phyloP scores from a whole-genome alignment of 2,329 filamentous ascomycete genomes.

The Talaromyces sp. region DNA sequence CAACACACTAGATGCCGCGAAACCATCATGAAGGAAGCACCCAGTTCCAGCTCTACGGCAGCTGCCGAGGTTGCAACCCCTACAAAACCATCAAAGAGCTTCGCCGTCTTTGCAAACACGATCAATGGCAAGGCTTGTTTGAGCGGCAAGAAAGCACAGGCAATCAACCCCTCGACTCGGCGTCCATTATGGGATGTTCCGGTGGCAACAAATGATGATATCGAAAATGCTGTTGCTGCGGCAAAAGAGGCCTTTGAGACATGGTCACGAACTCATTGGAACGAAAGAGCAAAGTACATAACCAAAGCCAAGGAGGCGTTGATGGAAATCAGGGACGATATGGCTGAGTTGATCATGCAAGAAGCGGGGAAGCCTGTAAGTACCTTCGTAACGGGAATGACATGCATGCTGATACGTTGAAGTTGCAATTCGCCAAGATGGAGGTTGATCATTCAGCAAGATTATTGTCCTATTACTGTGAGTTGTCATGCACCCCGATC shows the following conservation, averaged over 20 bases:
- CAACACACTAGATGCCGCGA: neutral
- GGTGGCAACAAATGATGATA: slow-evolving; percentile 40
- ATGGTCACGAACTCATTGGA: slow-evolving; percentile 47
- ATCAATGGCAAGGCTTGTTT: slow-evolving; percentile 43
- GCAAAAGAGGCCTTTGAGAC: slow-evolving; percentile 47
- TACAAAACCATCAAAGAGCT: slow-evolving; percentile 6
- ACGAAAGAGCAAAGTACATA: slow-evolving; percentile 44
- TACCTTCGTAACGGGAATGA: neutral
- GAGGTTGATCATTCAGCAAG: slow-evolving; percentile 20
- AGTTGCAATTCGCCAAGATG: slow-evolving; percentile 19
- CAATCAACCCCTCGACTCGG: slow-evolving; percentile 47
- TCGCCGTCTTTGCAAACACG: slow-evolving; percentile 44
- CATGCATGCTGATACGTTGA: neutral
- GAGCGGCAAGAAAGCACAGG: slow-evolving; percentile 34
- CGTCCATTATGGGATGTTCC: slow-evolving; percentile 48
- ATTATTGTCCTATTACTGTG: slow-evolving; percentile 18
- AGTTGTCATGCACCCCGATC: neutral
- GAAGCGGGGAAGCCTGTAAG: slow-evolving; percentile 54
- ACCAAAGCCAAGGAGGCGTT: slow-evolving; percentile 43
- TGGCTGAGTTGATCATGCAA: slow-evolving; percentile 46
- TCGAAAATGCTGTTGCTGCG: slow-evolving; percentile 47
- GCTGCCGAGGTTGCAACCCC: neutral
- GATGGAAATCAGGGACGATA: slow-evolving; percentile 40
- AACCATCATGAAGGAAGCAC: neutral
- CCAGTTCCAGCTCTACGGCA: neutral